Percentiles rank a stretch among this genome's conserved stretches.
These are phyloP conservation scores for Pyrrhoderma noxium DNA, from an alignment of 1,284 basidiomycete genomes.

Conservation along the genomic window DNA sequence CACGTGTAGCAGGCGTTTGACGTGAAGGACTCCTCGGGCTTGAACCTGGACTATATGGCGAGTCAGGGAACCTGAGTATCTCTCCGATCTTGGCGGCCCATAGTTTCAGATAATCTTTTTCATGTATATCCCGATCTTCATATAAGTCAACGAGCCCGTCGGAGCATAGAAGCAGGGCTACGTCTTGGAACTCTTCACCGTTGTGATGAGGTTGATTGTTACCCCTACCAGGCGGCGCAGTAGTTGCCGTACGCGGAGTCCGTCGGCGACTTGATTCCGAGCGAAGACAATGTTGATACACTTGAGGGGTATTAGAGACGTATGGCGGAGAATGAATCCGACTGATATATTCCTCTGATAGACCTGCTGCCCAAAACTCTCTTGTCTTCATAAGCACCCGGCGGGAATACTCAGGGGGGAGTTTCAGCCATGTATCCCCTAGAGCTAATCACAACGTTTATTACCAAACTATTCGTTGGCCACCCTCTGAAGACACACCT, in stretches of 20 bases:
- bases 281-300: conserved; percentile 26
- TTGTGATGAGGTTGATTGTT: not conserved
- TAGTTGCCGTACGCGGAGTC: conserved; percentile 17
- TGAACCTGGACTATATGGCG: conserved; percentile 6
- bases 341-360: conserved; percentile 34
- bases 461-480: not conserved
- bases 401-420: conserved; percentile 49
- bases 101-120: conserved; percentile 18
- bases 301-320: conserved; percentile 45
- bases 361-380: conserved; percentile 34
- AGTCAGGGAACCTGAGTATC: conserved; percentile 13
- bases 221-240: conserved; percentile 3
- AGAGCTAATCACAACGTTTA: conserved; percentile 39
- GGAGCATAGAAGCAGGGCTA: conserved; percentile 44
- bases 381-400: conserved; percentile 46
- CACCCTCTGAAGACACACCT: conserved; percentile 33
- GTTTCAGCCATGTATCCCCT: conserved; percentile 57
- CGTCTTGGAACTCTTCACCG: conserved; percentile 12
- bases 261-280: conserved; percentile 1
- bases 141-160: conserved; percentile 54
- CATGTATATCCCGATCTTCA: conserved; percentile 29
- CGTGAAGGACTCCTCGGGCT: not conserved
- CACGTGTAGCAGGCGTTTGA: not conserved
- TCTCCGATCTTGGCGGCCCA: conserved; percentile 17
- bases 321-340: conserved; percentile 55